Evolutionary conservation across 2,329 filamentous ascomycete species (phyloP).

Genomic region (Xylariaceae sp.): DNA sequence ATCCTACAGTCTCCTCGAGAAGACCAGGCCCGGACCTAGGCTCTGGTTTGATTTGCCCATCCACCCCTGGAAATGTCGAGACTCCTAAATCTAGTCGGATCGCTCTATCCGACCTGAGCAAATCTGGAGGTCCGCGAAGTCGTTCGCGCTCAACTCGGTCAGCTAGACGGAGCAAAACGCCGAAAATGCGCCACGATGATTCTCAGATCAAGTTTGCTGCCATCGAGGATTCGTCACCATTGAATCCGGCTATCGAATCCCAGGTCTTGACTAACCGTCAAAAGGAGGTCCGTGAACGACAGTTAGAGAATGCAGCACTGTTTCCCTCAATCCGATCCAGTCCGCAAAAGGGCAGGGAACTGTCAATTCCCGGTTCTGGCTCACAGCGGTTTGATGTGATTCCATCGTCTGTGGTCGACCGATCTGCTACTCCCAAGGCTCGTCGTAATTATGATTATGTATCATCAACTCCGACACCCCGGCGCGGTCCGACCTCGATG

Average conservation of each 20-base stretch:
- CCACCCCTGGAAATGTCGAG: slow-evolving; percentile 28
- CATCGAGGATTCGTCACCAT: slow-evolving; percentile 55
- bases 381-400: slow-evolving; percentile 6
- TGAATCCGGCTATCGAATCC: slow-evolving; percentile 52
- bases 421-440: slow-evolving; percentile 43
- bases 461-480: slow-evolving; percentile 56
- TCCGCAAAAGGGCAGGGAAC: slow-evolving; percentile 22
- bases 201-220: slow-evolving; percentile 75
- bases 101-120: slow-evolving; percentile 28
- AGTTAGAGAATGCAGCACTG: slow-evolving; percentile 59
- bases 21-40: slow-evolving; percentile 15
- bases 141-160: slow-evolving; percentile 27
- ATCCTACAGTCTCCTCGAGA: slow-evolving; percentile 22
- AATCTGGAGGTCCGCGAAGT: slow-evolving; percentile 24
- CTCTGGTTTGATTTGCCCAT: slow-evolving; percentile 15
- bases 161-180: slow-evolving; percentile 39
- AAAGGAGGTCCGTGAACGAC: slow-evolving; percentile 68
- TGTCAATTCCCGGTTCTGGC: slow-evolving; percentile 6
- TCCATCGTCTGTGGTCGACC: slow-evolving; percentile 14
- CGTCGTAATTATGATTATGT: slow-evolving; percentile 44
- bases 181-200: slow-evolving; percentile 67
- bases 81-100: slow-evolving; percentile 34
- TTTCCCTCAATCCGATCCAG: slow-evolving; percentile 64
- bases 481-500: slow-evolving; percentile 48
- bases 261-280: slow-evolving; percentile 76